Evolutionary conservation across 768 basidiomycete species (phyloP).

Genomic region (Suillus placidus): DNA sequence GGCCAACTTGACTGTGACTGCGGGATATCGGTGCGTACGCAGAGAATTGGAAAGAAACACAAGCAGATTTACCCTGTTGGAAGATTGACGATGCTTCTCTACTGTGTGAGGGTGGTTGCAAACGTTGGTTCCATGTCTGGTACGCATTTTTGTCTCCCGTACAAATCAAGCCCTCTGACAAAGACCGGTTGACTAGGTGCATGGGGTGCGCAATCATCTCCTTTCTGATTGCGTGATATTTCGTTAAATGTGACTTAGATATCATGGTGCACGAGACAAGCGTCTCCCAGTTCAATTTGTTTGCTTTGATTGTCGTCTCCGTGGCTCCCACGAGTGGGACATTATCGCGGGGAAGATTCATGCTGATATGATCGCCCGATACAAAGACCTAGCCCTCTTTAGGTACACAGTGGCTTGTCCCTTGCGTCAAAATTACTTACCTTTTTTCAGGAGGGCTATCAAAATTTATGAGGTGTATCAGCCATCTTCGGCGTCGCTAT

Average conservation of each 20-base stretch:
- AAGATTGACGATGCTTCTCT: constrained; percentile 60
- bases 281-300: constrained; percentile 62
- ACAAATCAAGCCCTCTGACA: not conserved
- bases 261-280: constrained; percentile 58
- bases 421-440: constrained; percentile 5
- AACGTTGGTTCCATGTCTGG: constrained; percentile 79
- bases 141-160: constrained; percentile 34
- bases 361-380: constrained; percentile 58
- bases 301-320: constrained; percentile 79
- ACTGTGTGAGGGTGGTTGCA: constrained; percentile 75
- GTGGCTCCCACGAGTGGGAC: constrained; percentile 68
- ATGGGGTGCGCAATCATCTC: constrained; percentile 35
- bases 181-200: constrained; percentile 30
- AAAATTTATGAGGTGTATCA: constrained; percentile 62
- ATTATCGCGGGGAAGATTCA: constrained; percentile 63
- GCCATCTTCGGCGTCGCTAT: constrained; percentile 48
- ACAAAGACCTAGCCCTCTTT: constrained; percentile 70
- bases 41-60: not conserved
- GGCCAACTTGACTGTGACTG: constrained; percentile 69
- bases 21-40: constrained; percentile 51
- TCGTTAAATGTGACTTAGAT: constrained; percentile 41
- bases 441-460: constrained; percentile 57
- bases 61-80: no score
- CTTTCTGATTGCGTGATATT: not conserved
- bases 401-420: constrained; percentile 44